Base-by-base conservation (phyloP, 2,329 filamentous ascomycete species). In the Myriosclerotinia duriaeana region DNA sequence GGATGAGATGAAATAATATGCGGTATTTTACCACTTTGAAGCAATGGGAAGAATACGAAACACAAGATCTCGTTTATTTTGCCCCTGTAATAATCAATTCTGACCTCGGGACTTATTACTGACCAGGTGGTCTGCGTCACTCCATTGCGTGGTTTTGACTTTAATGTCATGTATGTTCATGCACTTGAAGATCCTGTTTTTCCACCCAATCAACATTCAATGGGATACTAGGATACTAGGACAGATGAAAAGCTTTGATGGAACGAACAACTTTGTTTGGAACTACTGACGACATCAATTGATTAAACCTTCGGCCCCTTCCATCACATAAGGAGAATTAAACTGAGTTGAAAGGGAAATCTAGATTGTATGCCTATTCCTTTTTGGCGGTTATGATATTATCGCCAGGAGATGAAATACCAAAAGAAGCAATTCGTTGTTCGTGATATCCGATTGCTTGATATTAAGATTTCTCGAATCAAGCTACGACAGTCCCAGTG, bases 41-140 rank as follows among this genome's bases (percentile, higher is more conserved):
- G 38, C 22, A 42, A 55, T 26, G 42, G 42, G 17, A 48, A 48
- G 30, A 36, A 53, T 40, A 50, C 40, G 60, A 63, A 63, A 63
- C 60, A 30, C 11, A 20, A 20, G 60, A 30, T 53, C 22, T 63
- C 36, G 48, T 9, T 9, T 53, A 34, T 14, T 53, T 20, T 14
- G 22, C 30, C 17, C 59, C 46, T 53, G 48, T 34, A 34, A 26
- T 15, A 50, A 61, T 59, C 22, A 48, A 48, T 36, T 42, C 30
- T 20, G 2, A 12, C 42, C 15, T 14, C 34, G 26, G 26, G 26
- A 26, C 26, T 26, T 26, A 26, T 3, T 26, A 26, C 30, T 48
- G 15, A 5, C 14, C 22, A 26, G n/a, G 20, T 36, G 56, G 56
- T 36, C 56, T 60, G 56, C 38, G 30, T 50, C 36, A 3, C 30